phyloP scores from a whole-genome alignment of 345 rosid species.

The Salix caprea region DNA sequence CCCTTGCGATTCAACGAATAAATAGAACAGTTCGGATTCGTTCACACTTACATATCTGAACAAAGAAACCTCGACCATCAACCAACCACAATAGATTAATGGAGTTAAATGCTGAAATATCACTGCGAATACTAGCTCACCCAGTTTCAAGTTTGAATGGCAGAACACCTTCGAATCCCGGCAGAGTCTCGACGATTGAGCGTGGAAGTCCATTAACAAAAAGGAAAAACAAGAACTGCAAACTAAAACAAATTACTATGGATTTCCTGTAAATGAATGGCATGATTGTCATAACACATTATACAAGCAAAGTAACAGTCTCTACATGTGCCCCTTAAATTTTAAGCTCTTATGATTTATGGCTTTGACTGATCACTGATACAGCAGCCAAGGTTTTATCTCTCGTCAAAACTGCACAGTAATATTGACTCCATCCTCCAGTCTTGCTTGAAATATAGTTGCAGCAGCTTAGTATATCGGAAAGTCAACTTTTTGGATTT shows the following conservation, averaged over 20 bases:
- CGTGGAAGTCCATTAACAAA: background rate
- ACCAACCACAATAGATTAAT: background rate
- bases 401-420: background rate
- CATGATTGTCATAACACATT: background rate
- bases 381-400: background rate
- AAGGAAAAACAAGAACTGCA: background rate
- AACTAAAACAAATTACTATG: background rate
- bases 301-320: background rate
- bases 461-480: background rate
- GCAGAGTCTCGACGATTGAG: conserved; percentile 5
- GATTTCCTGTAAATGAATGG: background rate
- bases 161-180: conserved; percentile 2
- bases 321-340: no score
- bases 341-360: background rate
- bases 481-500: background rate
- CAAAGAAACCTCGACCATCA: background rate
- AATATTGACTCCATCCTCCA: background rate
- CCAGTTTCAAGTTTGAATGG: conserved; percentile 17
- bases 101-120: background rate
- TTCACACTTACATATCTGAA: conserved; percentile 17
- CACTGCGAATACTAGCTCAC: background rate
- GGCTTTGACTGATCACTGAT: background rate
- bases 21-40: conserved; percentile 25
- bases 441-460: background rate
- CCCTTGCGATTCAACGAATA: conserved; percentile 24